A percentile compares a stretch with the other conserved stretches of the same genome.
These are phyloP conservation scores for Solanum okadae DNA, from an alignment of 257 asterid species.

Conservation along the genomic window DNA sequence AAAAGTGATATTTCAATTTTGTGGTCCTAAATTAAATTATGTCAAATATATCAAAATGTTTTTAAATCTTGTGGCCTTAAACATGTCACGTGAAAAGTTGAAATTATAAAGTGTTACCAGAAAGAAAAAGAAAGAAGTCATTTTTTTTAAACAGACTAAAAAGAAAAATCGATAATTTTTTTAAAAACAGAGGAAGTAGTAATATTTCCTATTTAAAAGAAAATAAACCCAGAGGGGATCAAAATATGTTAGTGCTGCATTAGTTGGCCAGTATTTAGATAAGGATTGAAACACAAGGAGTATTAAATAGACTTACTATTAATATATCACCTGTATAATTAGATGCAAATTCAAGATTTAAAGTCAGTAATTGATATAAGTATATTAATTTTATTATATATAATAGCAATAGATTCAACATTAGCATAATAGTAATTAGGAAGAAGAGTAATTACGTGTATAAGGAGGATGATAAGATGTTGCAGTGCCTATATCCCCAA, in stretches of 20 bases:
- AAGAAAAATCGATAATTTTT: no score
- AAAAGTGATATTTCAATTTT: not conserved
- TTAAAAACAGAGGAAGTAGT: not conserved
- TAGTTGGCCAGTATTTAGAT: not conserved
- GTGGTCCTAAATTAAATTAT: no score
- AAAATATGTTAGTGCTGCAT: not conserved
- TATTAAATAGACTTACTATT: not conserved
- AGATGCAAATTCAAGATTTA: not conserved
- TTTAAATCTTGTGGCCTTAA: no score
- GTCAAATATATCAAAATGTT: no score
- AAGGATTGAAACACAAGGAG: not conserved
- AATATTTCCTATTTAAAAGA: not conserved
- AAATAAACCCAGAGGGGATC: not conserved
- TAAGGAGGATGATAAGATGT: slow-evolving; percentile 63
- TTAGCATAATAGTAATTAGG: not conserved
- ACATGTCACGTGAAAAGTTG: not conserved
- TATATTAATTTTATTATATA: not conserved
- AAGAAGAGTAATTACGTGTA: slow-evolving; percentile 25
- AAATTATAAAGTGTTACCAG: no score
- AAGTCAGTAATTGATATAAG: no score
- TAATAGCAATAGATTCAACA: not conserved
- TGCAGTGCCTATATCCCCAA: slow-evolving; percentile 59
- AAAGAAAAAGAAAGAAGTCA: no score
- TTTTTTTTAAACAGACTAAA: no score
- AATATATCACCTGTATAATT: no score